Evolutionary conservation across 2,329 filamentous ascomycete species (phyloP).

Genomic region (Colletotrichum gloeosporioides): DNA sequence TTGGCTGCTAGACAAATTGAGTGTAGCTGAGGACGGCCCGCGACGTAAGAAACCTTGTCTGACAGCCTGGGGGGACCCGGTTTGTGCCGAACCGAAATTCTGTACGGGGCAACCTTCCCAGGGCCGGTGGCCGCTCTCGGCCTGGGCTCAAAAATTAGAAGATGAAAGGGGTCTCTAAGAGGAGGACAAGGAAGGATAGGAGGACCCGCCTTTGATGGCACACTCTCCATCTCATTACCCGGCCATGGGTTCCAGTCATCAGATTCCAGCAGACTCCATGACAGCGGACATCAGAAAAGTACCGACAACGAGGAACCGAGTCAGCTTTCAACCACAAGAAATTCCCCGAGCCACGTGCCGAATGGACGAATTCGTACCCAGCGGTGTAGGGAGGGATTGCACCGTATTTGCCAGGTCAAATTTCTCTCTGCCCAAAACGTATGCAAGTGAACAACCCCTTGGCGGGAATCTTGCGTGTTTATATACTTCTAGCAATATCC

Average conservation of each 20-base stretch:
- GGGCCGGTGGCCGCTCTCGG: neutral
- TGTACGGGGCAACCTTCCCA: neutral
- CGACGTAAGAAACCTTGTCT: neutral
- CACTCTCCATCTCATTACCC: neutral
- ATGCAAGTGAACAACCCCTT: neutral
- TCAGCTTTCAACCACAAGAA: neutral
- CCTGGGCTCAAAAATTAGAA: neutral
- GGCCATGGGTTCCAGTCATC: neutral
- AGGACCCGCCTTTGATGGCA: neutral
- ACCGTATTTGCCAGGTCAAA: neutral
- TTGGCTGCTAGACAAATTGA: neutral
- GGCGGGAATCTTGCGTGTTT: neutral
- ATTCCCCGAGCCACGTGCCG: neutral
- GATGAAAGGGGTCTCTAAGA: neutral
- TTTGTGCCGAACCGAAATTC: neutral
- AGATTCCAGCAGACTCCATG: neutral
- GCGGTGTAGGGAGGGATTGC: neutral
- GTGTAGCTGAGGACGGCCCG: neutral
- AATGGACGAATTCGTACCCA: neutral
- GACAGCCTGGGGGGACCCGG: neutral
- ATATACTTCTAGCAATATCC: neutral
- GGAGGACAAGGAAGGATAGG: neutral
- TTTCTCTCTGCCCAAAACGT: neutral
- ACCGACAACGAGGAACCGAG: neutral
- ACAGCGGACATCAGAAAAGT: neutral